Evolutionary conservation across 83 land plant genomes (phyloP), one percentile per base, ranked within the genome.

Genomic region (Picea engelmannii): DNA sequence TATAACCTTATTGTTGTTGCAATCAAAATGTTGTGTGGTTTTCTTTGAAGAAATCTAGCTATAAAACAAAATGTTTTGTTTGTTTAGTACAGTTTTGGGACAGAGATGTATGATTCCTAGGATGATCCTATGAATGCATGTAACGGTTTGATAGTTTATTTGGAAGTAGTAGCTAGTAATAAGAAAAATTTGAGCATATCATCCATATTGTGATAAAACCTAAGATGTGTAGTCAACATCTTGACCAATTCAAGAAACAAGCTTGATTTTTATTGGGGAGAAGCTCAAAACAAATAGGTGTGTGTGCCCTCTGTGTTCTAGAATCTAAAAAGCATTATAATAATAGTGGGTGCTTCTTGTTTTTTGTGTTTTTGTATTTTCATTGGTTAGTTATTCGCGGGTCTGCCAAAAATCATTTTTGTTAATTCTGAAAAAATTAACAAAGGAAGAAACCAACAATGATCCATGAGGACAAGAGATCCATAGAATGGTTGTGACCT

Each of bases 221-320:
- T 1, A 59, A 9, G 6, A 77, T 55, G 63, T 63, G 38, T 59
- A 27, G 63, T 24, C 1, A 49, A 13, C 31, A 44, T 44, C 63
- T 77, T 24, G 40, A 17, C 24, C 63, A 77, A 4, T 77, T 77
- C 9, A 77, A 58, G 79, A 77, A 59, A 20, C 63, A 77, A 25
- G 79, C 63, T 27, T 77, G n/a, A 47, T 93, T 91, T 93, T 89
- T 78, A 79, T 94, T 78, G 91, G 86, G 81, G 94, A 93, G 85
- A 91, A 89, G 88, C 74, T 93, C 87, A 90, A 88, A 42, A 83
- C 83, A 61, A 93, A 95, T 2, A 83, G 99, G 31, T 76, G 94
- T 78, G 88, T 88, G 68, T 4, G 6, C 35, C 68, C 21, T 24
- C 13, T 8, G 0, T 66, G 0, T 66, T 27, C 68, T 10, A 66